Conservation (phyloP, 1,139 yeast genomes). For the Protomyces lactucae-debilis region DNA sequence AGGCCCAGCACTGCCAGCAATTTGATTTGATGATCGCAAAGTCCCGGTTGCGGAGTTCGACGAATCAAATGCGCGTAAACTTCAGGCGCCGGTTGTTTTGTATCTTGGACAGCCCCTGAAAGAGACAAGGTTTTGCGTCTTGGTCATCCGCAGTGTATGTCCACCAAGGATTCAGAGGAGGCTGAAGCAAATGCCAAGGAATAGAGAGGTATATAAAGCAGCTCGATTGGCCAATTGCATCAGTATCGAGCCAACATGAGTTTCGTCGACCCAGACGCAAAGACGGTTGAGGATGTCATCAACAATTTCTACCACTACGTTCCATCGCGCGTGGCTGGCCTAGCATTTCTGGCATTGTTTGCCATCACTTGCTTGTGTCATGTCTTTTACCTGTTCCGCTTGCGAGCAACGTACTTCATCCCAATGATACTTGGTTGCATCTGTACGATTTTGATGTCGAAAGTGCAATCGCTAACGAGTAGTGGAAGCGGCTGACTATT, state of each 20-base stretch:
- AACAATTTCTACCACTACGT: not conserved
- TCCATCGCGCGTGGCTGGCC: slow-evolving; percentile 1
- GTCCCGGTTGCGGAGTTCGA: not conserved
- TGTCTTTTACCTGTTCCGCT: not conserved
- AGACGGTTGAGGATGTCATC: not conserved
- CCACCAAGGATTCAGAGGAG: not conserved
- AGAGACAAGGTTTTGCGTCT: not conserved
- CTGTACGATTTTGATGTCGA: not conserved
- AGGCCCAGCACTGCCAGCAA: not conserved
- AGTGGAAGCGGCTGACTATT: not conserved
- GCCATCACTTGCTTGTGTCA: not conserved
- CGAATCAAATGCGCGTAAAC: not conserved
- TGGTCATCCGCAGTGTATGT: not conserved
- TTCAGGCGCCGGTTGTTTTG: not conserved
- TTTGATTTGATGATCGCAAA: not conserved
- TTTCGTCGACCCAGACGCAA: not conserved
- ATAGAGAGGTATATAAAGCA: not conserved
- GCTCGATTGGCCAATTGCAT: not conserved
- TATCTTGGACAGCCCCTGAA: not conserved
- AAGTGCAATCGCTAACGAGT: not conserved
- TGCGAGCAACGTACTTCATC: not conserved
- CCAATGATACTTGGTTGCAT: slow-evolving; percentile 1
- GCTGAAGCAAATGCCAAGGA: not conserved
- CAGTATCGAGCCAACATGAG: not conserved
- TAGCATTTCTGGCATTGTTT: not conserved